Base-by-base conservation (phyloP, 768 basidiomycete genomes). In the Scleroderma citrinum region DNA sequence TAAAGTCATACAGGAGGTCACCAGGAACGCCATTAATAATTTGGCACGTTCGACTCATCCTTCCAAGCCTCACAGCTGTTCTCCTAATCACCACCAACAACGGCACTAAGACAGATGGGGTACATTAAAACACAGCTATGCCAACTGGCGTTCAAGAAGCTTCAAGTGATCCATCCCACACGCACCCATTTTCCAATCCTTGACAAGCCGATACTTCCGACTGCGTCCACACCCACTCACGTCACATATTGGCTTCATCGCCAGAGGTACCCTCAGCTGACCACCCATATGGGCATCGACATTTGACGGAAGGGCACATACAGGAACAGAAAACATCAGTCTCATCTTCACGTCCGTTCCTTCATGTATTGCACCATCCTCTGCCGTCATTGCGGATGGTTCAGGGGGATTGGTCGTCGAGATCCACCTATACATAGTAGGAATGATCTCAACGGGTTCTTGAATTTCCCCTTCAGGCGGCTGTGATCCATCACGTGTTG, bases 381-480 rank as follows among this genome's bases (percentile, higher is more conserved):
- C 40, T 11, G 39, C 35, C 8, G 53, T 48, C 1, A 40, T 50
- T n/a, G 47, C 29, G 4, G 38, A 41, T 45, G 10, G 50, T 47
- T 2, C 37, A 51, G 1, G 48, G 17, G 13, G 49, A 29, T 73
- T 75, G 19, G 76, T 68, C 2, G 78, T 81, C 4, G 85, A 87
- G 1, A 86, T 65, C 86, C 86, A 90, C 24, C 86, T 76, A 56
- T 81, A 87, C 79, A 79, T 82, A 4, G 74, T 78, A 2, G 87
- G 74, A 1, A 65, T 41, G 16, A 64, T 46, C 20, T 71, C 72
- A 1, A 65, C 68, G 12, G 72, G 74, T 7, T 64, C 73, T 1
- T 61, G 67, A 1, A 68, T 70, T 7, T 73, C 79, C 8, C 64
- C 76, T 14, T 71, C 77, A 1, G 53, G 59, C 7, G 34, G 57